Evolutionary conservation across 164 flowering plant genomes (phyloP).

Genomic region (Vitis cinerea): DNA sequence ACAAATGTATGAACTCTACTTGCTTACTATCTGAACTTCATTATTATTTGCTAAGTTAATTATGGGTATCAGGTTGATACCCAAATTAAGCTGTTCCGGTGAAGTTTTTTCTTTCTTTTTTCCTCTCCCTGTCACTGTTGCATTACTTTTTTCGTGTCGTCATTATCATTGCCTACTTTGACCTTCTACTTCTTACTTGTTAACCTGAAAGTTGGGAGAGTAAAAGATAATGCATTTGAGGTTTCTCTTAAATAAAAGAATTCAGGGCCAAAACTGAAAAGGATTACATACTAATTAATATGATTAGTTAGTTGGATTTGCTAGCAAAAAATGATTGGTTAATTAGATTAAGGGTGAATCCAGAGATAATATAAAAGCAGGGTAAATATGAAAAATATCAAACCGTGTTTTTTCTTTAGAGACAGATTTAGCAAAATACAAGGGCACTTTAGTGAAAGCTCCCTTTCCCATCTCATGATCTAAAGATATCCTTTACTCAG

Average conservation of each 20-base stretch:
- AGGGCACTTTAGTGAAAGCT: neutral
- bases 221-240: neutral
- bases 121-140: too few species aligned
- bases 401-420: neutral
- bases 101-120: too few species aligned
- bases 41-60: too few species aligned
- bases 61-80: too few species aligned
- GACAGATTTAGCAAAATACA: too few species aligned
- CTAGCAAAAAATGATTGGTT: too few species aligned
- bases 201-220: neutral
- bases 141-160: too few species aligned
- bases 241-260: neutral
- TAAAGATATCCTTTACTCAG: constrained; percentile 33
- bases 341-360: neutral
- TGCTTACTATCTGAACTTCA: neutral
- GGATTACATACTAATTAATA: neutral
- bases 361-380: neutral
- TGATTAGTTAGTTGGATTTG: neutral
- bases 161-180: neutral
- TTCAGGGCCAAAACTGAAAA: neutral
- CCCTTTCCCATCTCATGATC: neutral
- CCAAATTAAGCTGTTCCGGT: too few species aligned
- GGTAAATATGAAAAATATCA: neutral
- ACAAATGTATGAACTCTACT: neutral
- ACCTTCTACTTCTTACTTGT: neutral